phyloP scores from a whole-genome alignment of 2,329 filamentous ascomycete species.

The Cladosporium sp. region DNA sequence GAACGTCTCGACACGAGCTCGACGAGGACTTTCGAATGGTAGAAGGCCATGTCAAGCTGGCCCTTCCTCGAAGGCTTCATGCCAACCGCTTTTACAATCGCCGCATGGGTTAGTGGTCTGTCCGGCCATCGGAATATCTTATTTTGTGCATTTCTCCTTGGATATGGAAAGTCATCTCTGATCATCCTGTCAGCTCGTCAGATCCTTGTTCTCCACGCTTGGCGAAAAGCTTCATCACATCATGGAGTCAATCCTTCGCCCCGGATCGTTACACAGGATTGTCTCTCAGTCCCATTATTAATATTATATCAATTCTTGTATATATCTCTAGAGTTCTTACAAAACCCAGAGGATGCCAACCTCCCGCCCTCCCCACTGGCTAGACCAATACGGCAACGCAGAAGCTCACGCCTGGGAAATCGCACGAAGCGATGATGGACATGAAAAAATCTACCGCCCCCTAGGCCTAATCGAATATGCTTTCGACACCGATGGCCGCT shows the following conservation, averaged over 20 bases:
- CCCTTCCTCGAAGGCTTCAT: too few relatives aligned
- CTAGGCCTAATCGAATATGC: conserved; percentile 41
- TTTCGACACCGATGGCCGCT: conserved; percentile 42
- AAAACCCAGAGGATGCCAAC: neutral
- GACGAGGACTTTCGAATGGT: too few relatives aligned
- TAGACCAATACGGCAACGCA: conserved; percentile 24
- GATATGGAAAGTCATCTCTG: too few relatives aligned
- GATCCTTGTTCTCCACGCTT: neutral
- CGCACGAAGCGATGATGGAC: conserved; percentile 15
- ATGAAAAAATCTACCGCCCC: conserved; percentile 31
- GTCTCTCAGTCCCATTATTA: neutral
- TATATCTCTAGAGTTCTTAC: neutral
- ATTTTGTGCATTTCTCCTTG: too few relatives aligned
- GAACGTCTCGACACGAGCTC: too few relatives aligned
- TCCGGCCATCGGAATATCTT: too few relatives aligned
- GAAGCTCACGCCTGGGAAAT: conserved; percentile 35
- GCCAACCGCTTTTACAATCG: too few relatives aligned
- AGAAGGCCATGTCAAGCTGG: too few relatives aligned
- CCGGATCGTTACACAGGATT: neutral
- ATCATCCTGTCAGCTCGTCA: neutral
- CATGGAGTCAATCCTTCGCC: neutral
- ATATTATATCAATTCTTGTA: neutral
- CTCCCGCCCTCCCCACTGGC: conserved; percentile 15
- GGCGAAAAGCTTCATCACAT: neutral
- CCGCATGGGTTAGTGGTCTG: too few relatives aligned